Evolutionary conservation across 1,284 basidiomycete species (phyloP).

Genomic region (Thelephora terrestris): DNA sequence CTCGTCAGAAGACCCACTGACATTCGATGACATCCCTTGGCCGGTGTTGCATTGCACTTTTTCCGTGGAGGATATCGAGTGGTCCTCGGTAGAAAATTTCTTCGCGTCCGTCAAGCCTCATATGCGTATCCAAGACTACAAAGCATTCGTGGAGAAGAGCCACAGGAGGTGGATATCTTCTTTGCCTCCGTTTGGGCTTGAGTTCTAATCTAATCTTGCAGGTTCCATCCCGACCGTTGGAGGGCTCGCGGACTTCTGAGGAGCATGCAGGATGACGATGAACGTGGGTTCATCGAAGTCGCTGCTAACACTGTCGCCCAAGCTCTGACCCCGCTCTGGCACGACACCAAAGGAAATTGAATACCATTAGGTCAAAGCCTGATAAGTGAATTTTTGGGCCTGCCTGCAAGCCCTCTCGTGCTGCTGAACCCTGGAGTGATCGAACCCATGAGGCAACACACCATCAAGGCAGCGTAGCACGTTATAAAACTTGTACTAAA

Average conservation of each 20-base stretch:
- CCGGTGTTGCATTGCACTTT: constrained; percentile 45
- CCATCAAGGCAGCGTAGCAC: no score
- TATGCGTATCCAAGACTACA: constrained; percentile 51
- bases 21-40: constrained; percentile 60
- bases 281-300: constrained; percentile 45
- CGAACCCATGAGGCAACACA: no score
- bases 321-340: constrained; percentile 51
- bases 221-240: constrained; percentile 61
- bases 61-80: constrained; percentile 54
- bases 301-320: constrained; percentile 52
- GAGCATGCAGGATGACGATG: constrained; percentile 40
- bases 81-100: constrained; percentile 60
- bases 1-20: constrained; percentile 35
- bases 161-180: constrained; percentile 37
- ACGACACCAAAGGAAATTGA: constrained; percentile 24
- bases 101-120: constrained; percentile 40
- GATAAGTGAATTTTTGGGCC: no score
- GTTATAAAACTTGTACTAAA: no score
- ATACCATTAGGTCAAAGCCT: no score
- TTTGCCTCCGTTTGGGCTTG: background rate
- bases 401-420: no score
- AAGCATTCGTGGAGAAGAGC: constrained; percentile 52
- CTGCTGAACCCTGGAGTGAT: no score
- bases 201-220: background rate
- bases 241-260: constrained; percentile 41